These are phyloP conservation scores for Pulicaria dysenterica DNA, from an alignment of 129 eudicot genomes.

Conservation along the genomic window DNA sequence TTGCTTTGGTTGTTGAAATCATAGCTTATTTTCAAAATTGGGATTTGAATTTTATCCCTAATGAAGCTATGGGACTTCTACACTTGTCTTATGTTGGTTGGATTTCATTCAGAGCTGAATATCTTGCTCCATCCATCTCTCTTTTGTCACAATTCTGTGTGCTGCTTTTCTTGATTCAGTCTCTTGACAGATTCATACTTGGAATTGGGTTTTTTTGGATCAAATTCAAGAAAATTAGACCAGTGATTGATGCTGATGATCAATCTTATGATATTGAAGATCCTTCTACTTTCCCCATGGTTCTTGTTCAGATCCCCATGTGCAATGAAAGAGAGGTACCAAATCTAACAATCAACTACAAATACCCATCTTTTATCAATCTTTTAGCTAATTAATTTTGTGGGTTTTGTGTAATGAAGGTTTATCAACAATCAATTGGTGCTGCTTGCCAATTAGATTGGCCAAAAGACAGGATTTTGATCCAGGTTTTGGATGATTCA, in stretches of 20 bases:
- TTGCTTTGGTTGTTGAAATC: slow-evolving; percentile 63
- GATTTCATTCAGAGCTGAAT: slow-evolving; percentile 70
- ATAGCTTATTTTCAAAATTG: slow-evolving; percentile 75
- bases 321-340: slow-evolving; percentile 90
- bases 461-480: slow-evolving; percentile 76
- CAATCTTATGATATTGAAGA: slow-evolving; percentile 62
- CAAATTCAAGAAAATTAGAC: slow-evolving; percentile 66
- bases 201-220: slow-evolving; percentile 92
- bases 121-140: slow-evolving; percentile 62
- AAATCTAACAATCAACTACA: background rate
- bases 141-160: slow-evolving; percentile 66
- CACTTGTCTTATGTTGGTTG: slow-evolving; percentile 69
- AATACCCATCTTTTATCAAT: background rate
- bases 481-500: slow-evolving; percentile 86
- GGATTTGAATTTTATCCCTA: slow-evolving; percentile 66
- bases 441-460: slow-evolving; percentile 88
- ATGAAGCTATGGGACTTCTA: slow-evolving; percentile 57
- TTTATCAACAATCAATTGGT: slow-evolving; percentile 69
- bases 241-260: slow-evolving; percentile 42
- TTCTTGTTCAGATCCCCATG: slow-evolving; percentile 98
- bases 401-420: slow-evolving; percentile 47
- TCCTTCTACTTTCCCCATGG: slow-evolving; percentile 69
- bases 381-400: slow-evolving; percentile 26
- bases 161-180: slow-evolving; percentile 82
- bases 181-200: slow-evolving; percentile 68